Evolutionary conservation across 1,284 basidiomycete genomes (phyloP).

Genomic region (Sphagnurus paluster): DNA sequence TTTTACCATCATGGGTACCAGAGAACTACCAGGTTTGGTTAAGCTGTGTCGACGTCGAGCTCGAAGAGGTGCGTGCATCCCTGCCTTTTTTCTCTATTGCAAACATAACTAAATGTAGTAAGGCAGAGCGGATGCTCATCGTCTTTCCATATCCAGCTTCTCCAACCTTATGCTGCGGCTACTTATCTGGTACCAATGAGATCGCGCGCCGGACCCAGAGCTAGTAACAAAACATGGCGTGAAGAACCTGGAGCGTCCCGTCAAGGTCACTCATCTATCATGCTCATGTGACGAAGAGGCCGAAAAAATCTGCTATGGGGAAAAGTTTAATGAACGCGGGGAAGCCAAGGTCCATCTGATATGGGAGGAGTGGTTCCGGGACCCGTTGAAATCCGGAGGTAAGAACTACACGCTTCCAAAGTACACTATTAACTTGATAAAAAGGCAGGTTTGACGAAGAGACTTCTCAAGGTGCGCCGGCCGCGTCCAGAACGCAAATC

Average conservation of each 20-base stretch:
- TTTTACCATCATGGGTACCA: slow-evolving; percentile 68
- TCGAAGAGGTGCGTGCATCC: slow-evolving; percentile 37
- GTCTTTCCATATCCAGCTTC: slow-evolving; percentile 70
- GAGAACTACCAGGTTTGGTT: too few relatives aligned
- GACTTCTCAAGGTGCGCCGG: slow-evolving; percentile 54
- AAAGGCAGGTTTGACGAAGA: slow-evolving; percentile 50
- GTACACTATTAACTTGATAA: background rate
- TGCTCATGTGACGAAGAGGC: slow-evolving; percentile 60
- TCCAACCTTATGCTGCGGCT: slow-evolving; percentile 56
- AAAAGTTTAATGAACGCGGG: slow-evolving; percentile 63
- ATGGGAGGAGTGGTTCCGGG: slow-evolving; percentile 89
- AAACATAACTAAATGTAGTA: slow-evolving; percentile 6
- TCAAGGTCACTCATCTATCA: slow-evolving; percentile 67
- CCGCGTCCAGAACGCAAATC: slow-evolving; percentile 57
- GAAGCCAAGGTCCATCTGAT: slow-evolving; percentile 71
- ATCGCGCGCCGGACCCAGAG: slow-evolving; percentile 47
- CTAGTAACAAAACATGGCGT: slow-evolving; percentile 51
- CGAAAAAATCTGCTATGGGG: slow-evolving; percentile 70
- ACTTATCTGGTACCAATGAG: too few relatives aligned
- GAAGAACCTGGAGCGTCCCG: slow-evolving; percentile 65
- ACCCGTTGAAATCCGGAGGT: slow-evolving; percentile 71
- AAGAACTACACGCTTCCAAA: slow-evolving; percentile 15
- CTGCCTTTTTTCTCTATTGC: background rate
- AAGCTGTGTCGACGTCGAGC: slow-evolving; percentile 74
- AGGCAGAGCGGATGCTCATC: slow-evolving; percentile 51